Percentiles rank a stretch among this genome's conserved stretches.
Evolutionary conservation across 805 yeast genomes (phyloP).

Genomic region (Henningerozyma blattae): DNA sequence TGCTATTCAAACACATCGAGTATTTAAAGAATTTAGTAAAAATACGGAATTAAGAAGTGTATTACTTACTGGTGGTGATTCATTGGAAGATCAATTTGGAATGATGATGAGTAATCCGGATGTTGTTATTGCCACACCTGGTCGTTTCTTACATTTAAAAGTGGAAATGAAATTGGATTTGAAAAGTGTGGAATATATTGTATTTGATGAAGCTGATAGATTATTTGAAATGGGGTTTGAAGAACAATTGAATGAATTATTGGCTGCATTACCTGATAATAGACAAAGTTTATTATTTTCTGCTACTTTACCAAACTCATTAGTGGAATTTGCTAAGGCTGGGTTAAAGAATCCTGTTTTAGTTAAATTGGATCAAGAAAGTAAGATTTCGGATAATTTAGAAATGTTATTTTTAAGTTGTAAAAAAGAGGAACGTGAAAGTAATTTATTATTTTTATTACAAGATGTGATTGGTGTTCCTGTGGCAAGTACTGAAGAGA

Average conservation of each 20-base stretch:
- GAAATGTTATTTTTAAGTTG: conserved; percentile 81
- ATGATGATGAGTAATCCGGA: conserved; percentile 93
- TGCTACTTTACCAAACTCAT: conserved; percentile 85
- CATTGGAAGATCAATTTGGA: conserved; percentile 91
- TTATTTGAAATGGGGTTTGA: conserved; percentile 93
- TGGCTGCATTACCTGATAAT: conserved; percentile 67
- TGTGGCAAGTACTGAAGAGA: conserved; percentile 58
- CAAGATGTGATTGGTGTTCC: conserved; percentile 83
- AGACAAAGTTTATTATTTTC: conserved; percentile 87
- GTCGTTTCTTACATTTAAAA: conserved; percentile 89
- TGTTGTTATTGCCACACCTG: conserved; percentile 92
- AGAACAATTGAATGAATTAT: conserved; percentile 80
- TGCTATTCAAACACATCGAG: conserved; percentile 85
- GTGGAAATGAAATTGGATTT: conserved; percentile 90
- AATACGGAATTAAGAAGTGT: conserved; percentile 77
- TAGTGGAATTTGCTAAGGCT: conserved; percentile 95
- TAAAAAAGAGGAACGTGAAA: conserved; percentile 81
- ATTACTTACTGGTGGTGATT: conserved; percentile 92
- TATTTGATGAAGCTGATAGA: conserved; percentile 96
- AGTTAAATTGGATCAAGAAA: conserved; percentile 86
- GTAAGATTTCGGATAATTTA: conserved; percentile 78
- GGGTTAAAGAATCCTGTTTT: conserved; percentile 87
- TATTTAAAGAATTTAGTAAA: conserved; percentile 74
- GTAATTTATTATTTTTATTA: conserved; percentile 61
- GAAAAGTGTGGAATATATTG: conserved; percentile 75